These are phyloP conservation scores for Daldinia bambusicola DNA, from an alignment of 495 filamentous ascomycete species.

Conservation along the genomic window DNA sequence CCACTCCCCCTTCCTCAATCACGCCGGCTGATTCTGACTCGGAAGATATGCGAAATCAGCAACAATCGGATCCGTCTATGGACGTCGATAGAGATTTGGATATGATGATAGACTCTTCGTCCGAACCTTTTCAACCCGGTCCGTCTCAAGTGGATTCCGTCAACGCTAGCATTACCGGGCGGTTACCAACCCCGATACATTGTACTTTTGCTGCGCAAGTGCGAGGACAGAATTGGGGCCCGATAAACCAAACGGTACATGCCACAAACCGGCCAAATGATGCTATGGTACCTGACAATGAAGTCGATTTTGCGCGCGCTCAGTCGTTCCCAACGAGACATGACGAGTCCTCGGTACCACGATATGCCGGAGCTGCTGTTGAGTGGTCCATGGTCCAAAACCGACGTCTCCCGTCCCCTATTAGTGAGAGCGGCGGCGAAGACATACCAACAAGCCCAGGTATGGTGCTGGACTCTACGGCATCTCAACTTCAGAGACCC, in stretches of 20 bases:
- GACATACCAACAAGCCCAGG: conserved; percentile 49
- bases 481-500: conserved; percentile 39
- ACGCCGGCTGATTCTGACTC: conserved; percentile 53
- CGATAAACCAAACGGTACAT: conserved; percentile 35
- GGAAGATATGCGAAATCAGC: conserved; percentile 46
- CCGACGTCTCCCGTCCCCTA: conserved; percentile 74
- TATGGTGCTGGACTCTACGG: conserved; percentile 53
- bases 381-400: conserved; percentile 61
- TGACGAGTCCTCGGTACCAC: conserved; percentile 47
- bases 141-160: conserved; percentile 39
- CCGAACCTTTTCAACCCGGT: conserved; percentile 50
- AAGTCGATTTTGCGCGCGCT: conserved; percentile 47
- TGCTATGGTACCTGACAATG: conserved; percentile 49
- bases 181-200: conserved; percentile 66
- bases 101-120: conserved; percentile 55
- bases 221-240: conserved; percentile 55
- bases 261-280: conserved; percentile 40
- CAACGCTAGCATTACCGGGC: conserved; percentile 48
- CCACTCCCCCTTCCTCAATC: conserved; percentile 45
- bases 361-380: conserved; percentile 52
- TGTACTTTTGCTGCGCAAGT: conserved; percentile 60
- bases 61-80: conserved; percentile 37
- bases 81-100: conserved; percentile 64
- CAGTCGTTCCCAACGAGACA: conserved; percentile 35
- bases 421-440: conserved; percentile 72